phyloP scores from a whole-genome alignment of 1,139 yeast genomes.

The Protomyces arabidopsidicola region DNA sequence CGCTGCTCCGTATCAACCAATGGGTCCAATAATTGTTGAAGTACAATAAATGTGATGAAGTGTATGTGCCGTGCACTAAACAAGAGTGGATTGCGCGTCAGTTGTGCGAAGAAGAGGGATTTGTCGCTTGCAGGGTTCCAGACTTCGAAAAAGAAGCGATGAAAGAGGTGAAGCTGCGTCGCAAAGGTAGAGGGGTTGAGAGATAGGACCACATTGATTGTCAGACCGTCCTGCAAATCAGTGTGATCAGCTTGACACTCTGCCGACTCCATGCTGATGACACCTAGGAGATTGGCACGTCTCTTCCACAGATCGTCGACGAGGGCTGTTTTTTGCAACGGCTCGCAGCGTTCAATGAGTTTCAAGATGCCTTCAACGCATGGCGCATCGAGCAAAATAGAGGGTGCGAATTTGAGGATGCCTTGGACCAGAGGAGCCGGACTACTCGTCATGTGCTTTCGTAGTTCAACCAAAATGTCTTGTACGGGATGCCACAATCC shows the following conservation, averaged over 20 bases:
- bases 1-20: slow-evolving; percentile 43
- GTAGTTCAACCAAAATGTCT: neutral
- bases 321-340: neutral
- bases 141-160: slow-evolving; percentile 10
- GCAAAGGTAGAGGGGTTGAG: slow-evolving; percentile 21
- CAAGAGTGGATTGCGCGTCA: slow-evolving; percentile 44
- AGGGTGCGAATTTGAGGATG: neutral
- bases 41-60: slow-evolving; percentile 64
- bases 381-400: slow-evolving; percentile 10
- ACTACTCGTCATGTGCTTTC: neutral
- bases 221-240: neutral
- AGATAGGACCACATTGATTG: slow-evolving; percentile 13
- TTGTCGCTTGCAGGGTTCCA: slow-evolving; percentile 28
- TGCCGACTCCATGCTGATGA: slow-evolving; percentile 5
- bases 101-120: slow-evolving; percentile 25
- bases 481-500: slow-evolving; percentile 16
- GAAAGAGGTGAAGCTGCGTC: slow-evolving; percentile 25
- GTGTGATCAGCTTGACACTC: neutral
- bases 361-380: slow-evolving; percentile 10
- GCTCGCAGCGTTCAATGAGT: neutral
- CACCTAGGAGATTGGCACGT: slow-evolving; percentile 1
- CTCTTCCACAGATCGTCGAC: slow-evolving; percentile 3
- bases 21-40: slow-evolving; percentile 59
- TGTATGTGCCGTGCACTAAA: slow-evolving; percentile 73
- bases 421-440: neutral